These are phyloP conservation scores for Phytophthora quininea DNA, from an alignment of 352 stramenopile genomes.

Conservation along the genomic window DNA sequence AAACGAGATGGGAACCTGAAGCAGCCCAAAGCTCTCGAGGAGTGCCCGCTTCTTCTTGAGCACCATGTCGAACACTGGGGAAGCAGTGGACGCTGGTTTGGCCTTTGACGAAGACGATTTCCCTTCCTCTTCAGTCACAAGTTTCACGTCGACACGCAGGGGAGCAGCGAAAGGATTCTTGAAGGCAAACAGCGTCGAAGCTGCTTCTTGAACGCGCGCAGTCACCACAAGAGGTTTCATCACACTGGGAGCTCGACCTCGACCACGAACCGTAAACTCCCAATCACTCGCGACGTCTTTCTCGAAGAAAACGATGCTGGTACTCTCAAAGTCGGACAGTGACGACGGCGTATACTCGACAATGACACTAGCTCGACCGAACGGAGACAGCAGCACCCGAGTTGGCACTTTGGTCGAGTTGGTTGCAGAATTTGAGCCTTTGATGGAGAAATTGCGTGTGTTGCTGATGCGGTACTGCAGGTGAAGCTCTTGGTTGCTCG, in stretches of 20 bases:
- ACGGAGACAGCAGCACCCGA: conserved; percentile 64
- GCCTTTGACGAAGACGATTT: conserved; percentile 4
- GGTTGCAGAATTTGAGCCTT: conserved; percentile 19
- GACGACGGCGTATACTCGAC: conserved; percentile 92
- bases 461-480: conserved; percentile 81
- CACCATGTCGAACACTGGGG: conserved; percentile 72
- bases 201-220: conserved; percentile 79
- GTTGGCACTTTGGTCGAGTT: conserved; percentile 7
- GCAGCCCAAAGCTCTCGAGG: conserved; percentile 79
- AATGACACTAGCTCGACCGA: conserved; percentile 65
- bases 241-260: conserved; percentile 83
- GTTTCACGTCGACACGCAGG: conserved; percentile 81
- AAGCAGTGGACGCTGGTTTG: neutral
- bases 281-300: conserved; percentile 87
- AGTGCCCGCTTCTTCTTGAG: conserved; percentile 75
- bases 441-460: conserved; percentile 90
- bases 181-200: conserved; percentile 91
- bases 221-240: conserved; percentile 86
- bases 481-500: conserved; percentile 75
- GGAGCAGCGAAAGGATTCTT: conserved; percentile 91
- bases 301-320: conserved; percentile 76
- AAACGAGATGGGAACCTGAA: conserved; percentile 94
- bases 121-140: conserved; percentile 43
- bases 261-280: conserved; percentile 84
- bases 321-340: conserved; percentile 78